A percentile compares a stretch with the other conserved stretches of the same genome.
These are phyloP conservation scores for Meyerozyma carpophila DNA, from an alignment of 1,139 yeast species.

Conservation along the genomic window DNA sequence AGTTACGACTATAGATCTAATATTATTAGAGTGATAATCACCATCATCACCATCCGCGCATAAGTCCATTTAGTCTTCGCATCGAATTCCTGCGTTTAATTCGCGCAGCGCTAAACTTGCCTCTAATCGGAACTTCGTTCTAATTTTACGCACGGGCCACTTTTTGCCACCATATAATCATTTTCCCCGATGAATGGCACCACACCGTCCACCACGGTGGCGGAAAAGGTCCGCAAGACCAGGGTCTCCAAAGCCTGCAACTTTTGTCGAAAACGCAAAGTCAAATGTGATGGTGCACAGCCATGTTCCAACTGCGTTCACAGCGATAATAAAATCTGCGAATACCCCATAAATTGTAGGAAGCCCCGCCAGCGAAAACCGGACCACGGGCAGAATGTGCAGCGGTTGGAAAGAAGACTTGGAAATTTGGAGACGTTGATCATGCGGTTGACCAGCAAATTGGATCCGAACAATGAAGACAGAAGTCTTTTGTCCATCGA, in stretches of 20 bases:
- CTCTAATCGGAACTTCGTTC: no score
- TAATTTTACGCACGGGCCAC: no score
- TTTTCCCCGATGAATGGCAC: no score
- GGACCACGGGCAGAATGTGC: background rate
- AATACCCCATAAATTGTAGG: slow-evolving; percentile 7
- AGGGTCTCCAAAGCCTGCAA: slow-evolving; percentile 20
- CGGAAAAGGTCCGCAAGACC: slow-evolving; percentile 1
- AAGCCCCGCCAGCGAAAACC: background rate
- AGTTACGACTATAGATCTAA: background rate
- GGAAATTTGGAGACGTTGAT: background rate
- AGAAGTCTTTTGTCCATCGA: background rate
- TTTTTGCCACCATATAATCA: no score
- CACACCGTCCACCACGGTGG: no score
- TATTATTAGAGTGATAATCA: background rate
- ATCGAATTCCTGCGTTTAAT: no score
- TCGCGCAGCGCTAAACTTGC: no score
- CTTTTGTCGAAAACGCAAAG: slow-evolving; percentile 20
- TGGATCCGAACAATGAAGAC: background rate
- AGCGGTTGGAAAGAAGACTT: background rate
- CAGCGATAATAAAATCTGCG: slow-evolving; percentile 21
- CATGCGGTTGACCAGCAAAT: background rate
- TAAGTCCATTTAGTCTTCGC: no score
- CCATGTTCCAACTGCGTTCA: slow-evolving; percentile 20
- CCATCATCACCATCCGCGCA: no score
- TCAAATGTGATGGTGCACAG: slow-evolving; percentile 18